Evolutionary conservation across 2,329 filamentous ascomycete species (phyloP).

Genomic region (Cytospora mali): DNA sequence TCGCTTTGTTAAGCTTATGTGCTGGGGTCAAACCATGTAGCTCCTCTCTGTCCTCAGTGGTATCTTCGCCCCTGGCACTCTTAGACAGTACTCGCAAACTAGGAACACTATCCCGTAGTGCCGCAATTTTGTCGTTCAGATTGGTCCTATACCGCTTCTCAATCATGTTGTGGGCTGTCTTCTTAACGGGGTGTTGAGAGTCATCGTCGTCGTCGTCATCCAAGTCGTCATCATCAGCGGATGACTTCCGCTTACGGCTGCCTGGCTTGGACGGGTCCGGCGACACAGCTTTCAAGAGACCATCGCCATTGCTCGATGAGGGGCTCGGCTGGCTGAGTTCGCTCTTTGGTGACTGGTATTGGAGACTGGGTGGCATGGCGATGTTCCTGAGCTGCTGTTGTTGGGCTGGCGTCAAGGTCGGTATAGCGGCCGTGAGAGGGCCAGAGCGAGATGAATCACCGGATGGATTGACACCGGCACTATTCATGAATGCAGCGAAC

Average conservation of each 20-base stretch:
- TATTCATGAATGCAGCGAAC: constrained; percentile 31
- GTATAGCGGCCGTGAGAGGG: constrained; percentile 39
- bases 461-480: constrained; percentile 34
- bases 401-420: constrained; percentile 57
- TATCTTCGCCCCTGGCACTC: constrained; percentile 67
- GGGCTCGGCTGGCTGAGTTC: constrained; percentile 61
- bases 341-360: constrained; percentile 62
- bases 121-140: constrained; percentile 94
- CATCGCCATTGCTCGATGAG: constrained; percentile 54
- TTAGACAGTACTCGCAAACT: constrained; percentile 84
- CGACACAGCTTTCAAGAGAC: constrained; percentile 57
- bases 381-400: constrained; percentile 64
- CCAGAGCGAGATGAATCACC: constrained; percentile 35
- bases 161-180: constrained; percentile 97
- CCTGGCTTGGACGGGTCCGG: constrained; percentile 57
- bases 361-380: constrained; percentile 65
- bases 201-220: constrained; percentile 63
- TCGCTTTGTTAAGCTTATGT: constrained; percentile 98
- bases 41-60: constrained; percentile 76
- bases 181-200: constrained; percentile 68
- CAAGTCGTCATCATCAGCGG: constrained; percentile 59
- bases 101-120: constrained; percentile 87
- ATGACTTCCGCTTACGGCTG: constrained; percentile 71
- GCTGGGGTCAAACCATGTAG: constrained; percentile 80
- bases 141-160: constrained; percentile 97